A percentile compares a stretch with the other conserved stretches of the same genome.
Conservation (phyloP, 1,284 basidiomycete species). For the Apiotrichum domesticum region DNA sequence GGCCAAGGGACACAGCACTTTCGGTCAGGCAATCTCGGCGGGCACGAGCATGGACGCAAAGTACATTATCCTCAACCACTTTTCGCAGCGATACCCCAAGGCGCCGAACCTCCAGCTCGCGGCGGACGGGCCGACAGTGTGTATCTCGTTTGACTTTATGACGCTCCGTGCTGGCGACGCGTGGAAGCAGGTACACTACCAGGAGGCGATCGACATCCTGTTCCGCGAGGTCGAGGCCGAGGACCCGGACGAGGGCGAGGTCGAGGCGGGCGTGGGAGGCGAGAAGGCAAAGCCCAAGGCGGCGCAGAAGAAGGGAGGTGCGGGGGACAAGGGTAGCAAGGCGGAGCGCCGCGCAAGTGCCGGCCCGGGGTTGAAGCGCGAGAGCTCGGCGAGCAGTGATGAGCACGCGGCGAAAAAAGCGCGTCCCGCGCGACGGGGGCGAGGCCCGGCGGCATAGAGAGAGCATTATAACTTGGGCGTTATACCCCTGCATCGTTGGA, state of each 20-base stretch:
- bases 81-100: slow-evolving; percentile 89
- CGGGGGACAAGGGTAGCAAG: background rate
- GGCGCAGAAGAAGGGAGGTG: background rate
- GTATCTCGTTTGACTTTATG: slow-evolving; percentile 75
- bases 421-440: background rate
- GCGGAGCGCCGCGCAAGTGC: too few species aligned
- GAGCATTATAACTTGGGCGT: too few species aligned
- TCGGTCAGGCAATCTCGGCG: slow-evolving; percentile 76
- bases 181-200: slow-evolving; percentile 71
- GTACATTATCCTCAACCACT: slow-evolving; percentile 84
- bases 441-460: too few species aligned
- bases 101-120: background rate
- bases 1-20: slow-evolving; percentile 79
- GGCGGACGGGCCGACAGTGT: slow-evolving; percentile 49
- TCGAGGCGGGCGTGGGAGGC: background rate
- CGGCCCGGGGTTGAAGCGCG: background rate
- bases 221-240: slow-evolving; percentile 58
- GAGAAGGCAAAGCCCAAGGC: background rate
- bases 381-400: background rate
- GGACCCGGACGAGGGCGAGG: slow-evolving; percentile 46
- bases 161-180: slow-evolving; percentile 66
- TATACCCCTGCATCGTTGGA: too few species aligned
- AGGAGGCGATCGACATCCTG: slow-evolving; percentile 63
- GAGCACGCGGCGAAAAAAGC: background rate
- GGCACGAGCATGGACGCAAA: slow-evolving; percentile 74